Base-by-base conservation (phyloP, 208 protist species). In the Porcisia hertigi region DNA sequence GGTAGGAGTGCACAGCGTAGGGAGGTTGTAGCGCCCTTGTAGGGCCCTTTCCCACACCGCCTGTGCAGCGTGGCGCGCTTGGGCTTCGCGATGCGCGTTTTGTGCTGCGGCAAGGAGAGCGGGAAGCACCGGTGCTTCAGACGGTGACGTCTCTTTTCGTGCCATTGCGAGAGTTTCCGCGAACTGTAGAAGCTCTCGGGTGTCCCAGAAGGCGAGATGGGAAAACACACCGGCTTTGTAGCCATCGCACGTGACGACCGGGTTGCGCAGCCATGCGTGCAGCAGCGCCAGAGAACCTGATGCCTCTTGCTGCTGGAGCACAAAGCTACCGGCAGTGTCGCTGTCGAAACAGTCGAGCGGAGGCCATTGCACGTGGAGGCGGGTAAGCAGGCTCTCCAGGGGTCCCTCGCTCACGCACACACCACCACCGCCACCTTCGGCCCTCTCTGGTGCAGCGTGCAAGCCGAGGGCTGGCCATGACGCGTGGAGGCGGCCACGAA, bases 341-440 rank as follows among this genome's bases (percentile, higher is more conserved):
- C 74, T 70, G 12, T 81, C 81, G 66, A 85, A 60, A 16, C 66
- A 65, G 23, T 78, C 78, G 41, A 59, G 52, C 7, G 73, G 34
- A 55, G 75, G 74, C 77, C 71, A 77, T 39, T 73, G 34, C 25
- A 86, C 54, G 53, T 75, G 66, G 18, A 80, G 71, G 20, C 79
- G 77, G 25, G 62, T 53, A 25, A 82, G 63, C 23, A 86, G 36
- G 30, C 73, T 52, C 65, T 86, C 77, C 60, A 81, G 60, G 25
- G 82, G 75, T 1, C 79, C 79, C 16, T 72, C 77, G 54, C 76
- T 86, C 25, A 77, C 79, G 41, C 70, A 75, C 30, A 86, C 78
- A 30, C 76, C 69, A 59, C 66, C 62, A 3, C 81, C 82, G 25
- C 76, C 70, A 41, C 67, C 62, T 11, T 79, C 69, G 8, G 64